Percentiles rank a stretch among this genome's conserved stretches.
Conservation (phyloP, 495 filamentous ascomycete genomes). For the Trichoderma virens region DNA sequence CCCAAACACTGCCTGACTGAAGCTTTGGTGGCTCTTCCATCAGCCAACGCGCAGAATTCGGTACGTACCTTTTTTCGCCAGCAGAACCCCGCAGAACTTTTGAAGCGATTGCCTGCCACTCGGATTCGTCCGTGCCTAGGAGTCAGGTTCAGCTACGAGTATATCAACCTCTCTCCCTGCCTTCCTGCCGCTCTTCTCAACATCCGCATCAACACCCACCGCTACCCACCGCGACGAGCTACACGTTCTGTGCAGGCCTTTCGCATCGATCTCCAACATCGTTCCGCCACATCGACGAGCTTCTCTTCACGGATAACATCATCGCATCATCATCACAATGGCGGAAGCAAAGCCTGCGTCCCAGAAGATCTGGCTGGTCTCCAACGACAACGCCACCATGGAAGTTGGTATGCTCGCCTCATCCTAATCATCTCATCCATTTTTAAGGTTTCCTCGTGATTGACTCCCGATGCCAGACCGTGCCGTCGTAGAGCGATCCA, state of each 20-base stretch:
- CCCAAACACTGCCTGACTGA: too few relatives aligned
- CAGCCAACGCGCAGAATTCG: not conserved
- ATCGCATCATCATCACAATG: not conserved
- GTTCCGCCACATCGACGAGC: not conserved
- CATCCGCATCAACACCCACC: not conserved
- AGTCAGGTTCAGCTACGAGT: not conserved
- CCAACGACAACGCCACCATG: slow-evolving; percentile 23
- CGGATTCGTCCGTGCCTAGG: not conserved
- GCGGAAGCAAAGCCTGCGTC: not conserved
- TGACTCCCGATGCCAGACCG: slow-evolving; percentile 49
- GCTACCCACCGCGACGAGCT: too few relatives aligned
- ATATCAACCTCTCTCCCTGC: not conserved
- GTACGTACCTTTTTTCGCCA: not conserved
- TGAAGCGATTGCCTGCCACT: not conserved
- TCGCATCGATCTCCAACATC: not conserved
- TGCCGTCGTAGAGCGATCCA: slow-evolving; percentile 78
- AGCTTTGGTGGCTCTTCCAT: too few relatives aligned
- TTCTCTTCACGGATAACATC: not conserved
- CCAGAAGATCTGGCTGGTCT: slow-evolving; percentile 12
- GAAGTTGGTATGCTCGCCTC: slow-evolving; percentile 23
- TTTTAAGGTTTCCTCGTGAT: not conserved
- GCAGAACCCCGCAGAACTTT: slow-evolving; percentile 2
- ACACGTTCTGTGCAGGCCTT: too few relatives aligned
- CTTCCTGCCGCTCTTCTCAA: not conserved
- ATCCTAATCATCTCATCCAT: slow-evolving; percentile 7